These are phyloP conservation scores for Penicillium roqueforti DNA, from an alignment of 495 filamentous ascomycete genomes.

Conservation along the genomic window DNA sequence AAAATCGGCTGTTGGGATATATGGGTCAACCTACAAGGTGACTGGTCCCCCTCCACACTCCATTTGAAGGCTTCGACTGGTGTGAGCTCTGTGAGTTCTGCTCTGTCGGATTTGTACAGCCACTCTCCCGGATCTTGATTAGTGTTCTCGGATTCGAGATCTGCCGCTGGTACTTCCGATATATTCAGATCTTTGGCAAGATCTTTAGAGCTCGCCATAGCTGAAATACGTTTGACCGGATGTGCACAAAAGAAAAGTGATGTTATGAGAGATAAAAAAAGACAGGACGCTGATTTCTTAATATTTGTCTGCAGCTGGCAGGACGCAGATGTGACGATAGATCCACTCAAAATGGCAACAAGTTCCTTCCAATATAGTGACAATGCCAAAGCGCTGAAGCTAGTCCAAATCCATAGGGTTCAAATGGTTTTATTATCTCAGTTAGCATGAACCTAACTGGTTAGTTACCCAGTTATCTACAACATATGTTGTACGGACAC, in stretches of 20 bases:
- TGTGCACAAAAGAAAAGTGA: background rate
- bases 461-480: no score
- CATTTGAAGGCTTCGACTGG: constrained; percentile 26
- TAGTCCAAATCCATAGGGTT: background rate
- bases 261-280: background rate
- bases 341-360: constrained; percentile 3
- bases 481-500: no score
- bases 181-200: background rate
- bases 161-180: background rate
- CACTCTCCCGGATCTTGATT: background rate
- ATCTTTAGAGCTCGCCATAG: constrained; percentile 2
- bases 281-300: background rate
- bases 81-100: constrained; percentile 18
- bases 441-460: no score
- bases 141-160: constrained; percentile 10
- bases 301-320: background rate
- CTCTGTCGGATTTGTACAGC: constrained; percentile 3
- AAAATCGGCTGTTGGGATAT: background rate
- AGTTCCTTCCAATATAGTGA: background rate
- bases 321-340: background rate
- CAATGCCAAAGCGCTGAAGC: background rate
- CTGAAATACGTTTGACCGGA: background rate
- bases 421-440: no score
- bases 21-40: constrained; percentile 19
- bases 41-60: constrained; percentile 28